Evolutionary conservation across 768 basidiomycete genomes (phyloP).

Genomic region (Rhodocollybia butyracea): DNA sequence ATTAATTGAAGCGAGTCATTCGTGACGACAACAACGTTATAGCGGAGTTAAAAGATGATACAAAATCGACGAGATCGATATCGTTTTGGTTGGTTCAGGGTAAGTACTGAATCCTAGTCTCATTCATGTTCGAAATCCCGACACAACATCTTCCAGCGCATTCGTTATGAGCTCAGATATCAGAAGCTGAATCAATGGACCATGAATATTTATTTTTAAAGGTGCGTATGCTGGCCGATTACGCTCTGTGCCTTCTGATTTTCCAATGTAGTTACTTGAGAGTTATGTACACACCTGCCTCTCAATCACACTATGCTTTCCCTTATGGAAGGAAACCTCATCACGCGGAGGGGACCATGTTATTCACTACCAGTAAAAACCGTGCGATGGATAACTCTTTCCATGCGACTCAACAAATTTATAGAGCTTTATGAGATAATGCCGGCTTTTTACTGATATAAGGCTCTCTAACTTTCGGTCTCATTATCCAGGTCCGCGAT

Average conservation of each 20-base stretch:
- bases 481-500: not conserved
- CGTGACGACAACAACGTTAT: conserved; percentile 23
- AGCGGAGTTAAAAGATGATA: conserved; percentile 35
- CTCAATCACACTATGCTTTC: too few relatives aligned
- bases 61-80: conserved; percentile 37
- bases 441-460: not conserved
- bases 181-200: too few relatives aligned
- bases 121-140: conserved; percentile 16
- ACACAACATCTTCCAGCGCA: conserved; percentile 9
- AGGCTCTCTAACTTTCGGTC: not conserved
- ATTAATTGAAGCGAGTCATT: conserved; percentile 34
- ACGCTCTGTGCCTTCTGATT: too few relatives aligned
- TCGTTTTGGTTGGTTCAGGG: conserved; percentile 44
- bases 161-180: too few relatives aligned
- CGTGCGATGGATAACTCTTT: not conserved
- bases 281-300: too few relatives aligned
- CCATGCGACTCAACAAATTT: not conserved
- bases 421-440: not conserved
- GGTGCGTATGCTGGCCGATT: too few relatives aligned
- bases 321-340: too few relatives aligned
- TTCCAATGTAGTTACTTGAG: too few relatives aligned
- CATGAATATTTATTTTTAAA: too few relatives aligned
- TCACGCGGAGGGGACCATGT: too few relatives aligned
- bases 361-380: too few relatives aligned
- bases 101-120: conserved; percentile 38